phyloP scores from a whole-genome alignment of 495 filamentous ascomycete species.

The Penicillium canescens region DNA sequence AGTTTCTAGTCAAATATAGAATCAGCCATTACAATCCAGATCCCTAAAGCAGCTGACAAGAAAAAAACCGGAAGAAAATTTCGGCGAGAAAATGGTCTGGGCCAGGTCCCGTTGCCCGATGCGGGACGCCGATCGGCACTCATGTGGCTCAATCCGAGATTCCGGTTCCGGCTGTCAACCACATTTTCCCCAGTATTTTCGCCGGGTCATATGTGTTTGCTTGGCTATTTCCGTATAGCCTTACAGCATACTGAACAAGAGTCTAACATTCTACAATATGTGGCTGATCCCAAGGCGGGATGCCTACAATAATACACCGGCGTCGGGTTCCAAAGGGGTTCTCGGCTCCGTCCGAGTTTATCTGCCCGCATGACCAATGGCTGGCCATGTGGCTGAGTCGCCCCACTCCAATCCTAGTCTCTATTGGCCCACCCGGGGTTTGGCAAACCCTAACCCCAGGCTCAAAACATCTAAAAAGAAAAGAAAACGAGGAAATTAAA shows the following conservation, averaged over 20 bases:
- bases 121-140: conserved; percentile 17
- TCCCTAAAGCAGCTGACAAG: too few relatives aligned
- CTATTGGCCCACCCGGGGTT: not conserved
- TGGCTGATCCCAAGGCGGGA: too few relatives aligned
- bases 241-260: too few relatives aligned
- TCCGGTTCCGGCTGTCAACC: conserved; percentile 1
- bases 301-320: too few relatives aligned
- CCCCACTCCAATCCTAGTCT: not conserved
- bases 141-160: conserved; percentile 4
- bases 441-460: conserved; percentile 5
- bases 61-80: too few relatives aligned
- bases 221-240: not conserved
- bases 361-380: conserved; percentile 4
- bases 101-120: conserved; percentile 2
- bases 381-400: not conserved
- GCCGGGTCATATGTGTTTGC: conserved; percentile 1
- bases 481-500: not conserved
- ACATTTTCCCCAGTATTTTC: not conserved
- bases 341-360: conserved; percentile 7
- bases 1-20: too few relatives aligned
- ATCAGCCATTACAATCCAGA: too few relatives aligned
- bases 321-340: too few relatives aligned
- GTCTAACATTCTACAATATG: too few relatives aligned
- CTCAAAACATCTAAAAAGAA: conserved; percentile 1
- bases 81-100: too few relatives aligned